Evolutionary conservation across 257 asterid genomes (phyloP), one percentile per base, ranked within the genome.

Genomic region (Ehretia macrophylla): DNA sequence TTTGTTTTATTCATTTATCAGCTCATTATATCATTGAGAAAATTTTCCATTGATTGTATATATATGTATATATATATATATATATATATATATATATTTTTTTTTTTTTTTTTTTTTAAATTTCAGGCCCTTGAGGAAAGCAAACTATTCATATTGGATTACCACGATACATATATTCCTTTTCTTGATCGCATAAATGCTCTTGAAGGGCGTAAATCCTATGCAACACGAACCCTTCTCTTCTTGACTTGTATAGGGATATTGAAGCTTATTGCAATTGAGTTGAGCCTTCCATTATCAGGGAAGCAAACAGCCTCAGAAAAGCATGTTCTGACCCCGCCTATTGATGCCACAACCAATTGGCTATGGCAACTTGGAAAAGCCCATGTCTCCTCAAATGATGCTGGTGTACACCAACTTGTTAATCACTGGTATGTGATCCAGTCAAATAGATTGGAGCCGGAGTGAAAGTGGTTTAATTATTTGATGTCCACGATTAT

Each of bases 321-420:
- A 12, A 59, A 59, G 60, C 32, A 59, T 32, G 74, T 68, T 55
- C 39, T 68, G 13, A 48, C 64, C 14, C 68, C 74, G 5, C 59
- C 68, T 14, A 54, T 51, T 19, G 51, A 59, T 35, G 56, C 42
- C 12, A 18, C 55, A 0, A 21, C 37, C 23, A 42, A 44, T 32
- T 64, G 48, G 13, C n/a, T n/a, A n/a, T 54, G 71, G 71, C 59
- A 66, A 66, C 71, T 66, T 6, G 59, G 46, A 10, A 48, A 66
- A 38, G 50, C 59, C 20, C 71, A 66, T 39, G 71, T 66, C 39
- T 66, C 53, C 53, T 32, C 71, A 18, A 66, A 57, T 21, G 71
- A 66, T 37, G 22, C 59, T 8, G 64, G 64, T 10, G 20, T 66
- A 38, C 64, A 66, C n/a, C n/a, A n/a, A n/a, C n/a, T n/a, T n/a